Base-by-base conservation (phyloP, 306 rosid species). In the Glycyrrhiza uralensis region DNA sequence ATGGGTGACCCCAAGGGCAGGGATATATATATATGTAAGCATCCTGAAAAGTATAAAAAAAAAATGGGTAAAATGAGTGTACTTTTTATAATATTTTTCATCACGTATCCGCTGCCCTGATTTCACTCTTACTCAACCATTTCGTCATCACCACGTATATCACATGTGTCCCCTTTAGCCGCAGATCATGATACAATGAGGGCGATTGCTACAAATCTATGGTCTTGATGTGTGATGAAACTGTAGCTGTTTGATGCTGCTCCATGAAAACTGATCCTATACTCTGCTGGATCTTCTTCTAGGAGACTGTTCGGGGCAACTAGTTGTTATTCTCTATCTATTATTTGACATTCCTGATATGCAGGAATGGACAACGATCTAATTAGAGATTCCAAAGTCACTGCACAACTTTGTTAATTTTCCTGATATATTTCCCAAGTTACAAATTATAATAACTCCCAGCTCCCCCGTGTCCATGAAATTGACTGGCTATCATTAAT, bases 101-200 rank as follows among this genome's bases (percentile, higher is more conserved):
- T 83, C 54, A 76, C 69, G 58, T 51, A 26, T 44, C 70, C 87
- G 74, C 83, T 79, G 61, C 72, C 86, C 68, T 78, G 76, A 73
- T 84, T 82, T 88, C 89, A 84, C 82, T 85, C 87, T 85, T 87
- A 91, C 97, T 91, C 87, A 74, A 87, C 75, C 97, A 67, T 89
- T 87, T 82, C 93, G 91, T 91, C 93, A 87, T 81, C 82, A 67
- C 87, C 52, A 89, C 89, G 96, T 82, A 72, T 75, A 73, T 38
- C n/a, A 36, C 20, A 47, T 85, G 71, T 84, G 84, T 81, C 89
- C 85, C 88, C 85, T 63, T 41, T 72, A 51, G 49, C 51, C 7
- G 24, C n/a, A 14, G 52, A 35, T 45, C 28, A 49, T 54, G 77
- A 35, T 79, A 42, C 26, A 32, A 26, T 80, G 66, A 17, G 70